Percentiles rank a stretch among this genome's conserved stretches.
These are phyloP conservation scores for Bromus sterilis DNA, from an alignment of 176 grass and related monocot species.

Conservation along the genomic window DNA sequence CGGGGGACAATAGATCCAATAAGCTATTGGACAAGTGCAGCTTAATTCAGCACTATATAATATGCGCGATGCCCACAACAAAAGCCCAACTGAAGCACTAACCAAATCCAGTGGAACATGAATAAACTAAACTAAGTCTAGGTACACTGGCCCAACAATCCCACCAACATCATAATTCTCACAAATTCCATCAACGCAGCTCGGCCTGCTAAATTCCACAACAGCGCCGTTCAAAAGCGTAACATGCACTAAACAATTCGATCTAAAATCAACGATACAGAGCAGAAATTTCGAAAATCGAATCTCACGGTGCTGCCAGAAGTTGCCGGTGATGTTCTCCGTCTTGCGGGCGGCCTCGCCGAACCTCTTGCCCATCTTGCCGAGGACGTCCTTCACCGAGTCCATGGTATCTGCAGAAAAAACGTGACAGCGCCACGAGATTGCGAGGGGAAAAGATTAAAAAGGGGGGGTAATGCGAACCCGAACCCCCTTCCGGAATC, in stretches of 20 bases:
- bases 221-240: neutral
- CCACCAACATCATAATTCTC: neutral
- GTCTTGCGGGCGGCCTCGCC: constrained; percentile 84
- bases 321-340: constrained; percentile 78
- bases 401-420: constrained; percentile 63
- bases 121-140: neutral
- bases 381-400: constrained; percentile 73
- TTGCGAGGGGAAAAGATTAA: neutral
- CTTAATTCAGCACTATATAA: neutral
- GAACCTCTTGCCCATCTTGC: constrained; percentile 79
- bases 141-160: neutral
- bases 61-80: neutral
- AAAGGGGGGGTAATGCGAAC: neutral
- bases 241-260: neutral
- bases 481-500: neutral
- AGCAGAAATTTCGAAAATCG: neutral
- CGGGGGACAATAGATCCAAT: neutral
- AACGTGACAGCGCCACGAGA: neutral
- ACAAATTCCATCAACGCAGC: neutral
- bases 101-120: neutral
- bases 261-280: neutral
- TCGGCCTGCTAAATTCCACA: neutral
- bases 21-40: neutral
- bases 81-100: neutral
- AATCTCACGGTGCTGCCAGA: constrained; percentile 93